Evolutionary conservation across 2,329 filamentous ascomycete genomes (phyloP).

Genomic region (Ceratocystis ficicola): DNA sequence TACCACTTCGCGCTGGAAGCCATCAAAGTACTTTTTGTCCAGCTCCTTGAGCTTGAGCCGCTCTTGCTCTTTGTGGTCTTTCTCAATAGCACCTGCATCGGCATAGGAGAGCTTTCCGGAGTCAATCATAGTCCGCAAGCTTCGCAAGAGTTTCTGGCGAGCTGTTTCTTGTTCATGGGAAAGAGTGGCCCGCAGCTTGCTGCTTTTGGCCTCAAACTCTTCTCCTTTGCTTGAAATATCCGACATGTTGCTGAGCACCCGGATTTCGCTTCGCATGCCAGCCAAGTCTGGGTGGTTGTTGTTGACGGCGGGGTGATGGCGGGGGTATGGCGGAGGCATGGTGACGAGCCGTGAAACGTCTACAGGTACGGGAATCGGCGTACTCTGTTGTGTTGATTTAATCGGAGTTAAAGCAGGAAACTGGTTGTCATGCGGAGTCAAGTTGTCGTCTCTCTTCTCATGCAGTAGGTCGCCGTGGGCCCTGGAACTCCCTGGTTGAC

Average conservation of each 20-base stretch:
- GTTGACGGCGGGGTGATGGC: slow-evolving; percentile 89
- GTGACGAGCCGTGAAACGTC: slow-evolving; percentile 90
- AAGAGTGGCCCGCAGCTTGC: slow-evolving; percentile 46
- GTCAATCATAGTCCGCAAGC: slow-evolving; percentile 67
- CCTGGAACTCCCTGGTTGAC: not conserved
- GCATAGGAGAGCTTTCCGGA: slow-evolving; percentile 69
- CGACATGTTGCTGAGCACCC: slow-evolving; percentile 58
- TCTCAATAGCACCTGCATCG: slow-evolving; percentile 70
- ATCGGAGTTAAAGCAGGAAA: slow-evolving; percentile 33
- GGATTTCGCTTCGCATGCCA: slow-evolving; percentile 60
- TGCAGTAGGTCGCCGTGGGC: slow-evolving; percentile 26
- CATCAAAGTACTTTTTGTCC: slow-evolving; percentile 69
- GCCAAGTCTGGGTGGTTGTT: slow-evolving; percentile 89
- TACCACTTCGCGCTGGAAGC: slow-evolving; percentile 73
- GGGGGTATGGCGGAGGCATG: slow-evolving; percentile 82
- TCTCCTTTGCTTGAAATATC: slow-evolving; percentile 60
- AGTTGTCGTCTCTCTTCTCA: slow-evolving; percentile 33
- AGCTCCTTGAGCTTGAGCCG: slow-evolving; percentile 57
- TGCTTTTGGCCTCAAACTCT: slow-evolving; percentile 44
- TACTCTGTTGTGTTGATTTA: slow-evolving; percentile 36
- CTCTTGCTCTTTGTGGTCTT: slow-evolving; percentile 58
- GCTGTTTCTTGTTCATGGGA: slow-evolving; percentile 39
- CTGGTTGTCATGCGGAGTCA: slow-evolving; percentile 36
- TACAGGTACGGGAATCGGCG: slow-evolving; percentile 44
- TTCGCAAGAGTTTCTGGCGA: slow-evolving; percentile 54